These are phyloP conservation scores for Metschnikowia orientalis DNA, from an alignment of 805 yeast genomes.

Conservation along the genomic window DNA sequence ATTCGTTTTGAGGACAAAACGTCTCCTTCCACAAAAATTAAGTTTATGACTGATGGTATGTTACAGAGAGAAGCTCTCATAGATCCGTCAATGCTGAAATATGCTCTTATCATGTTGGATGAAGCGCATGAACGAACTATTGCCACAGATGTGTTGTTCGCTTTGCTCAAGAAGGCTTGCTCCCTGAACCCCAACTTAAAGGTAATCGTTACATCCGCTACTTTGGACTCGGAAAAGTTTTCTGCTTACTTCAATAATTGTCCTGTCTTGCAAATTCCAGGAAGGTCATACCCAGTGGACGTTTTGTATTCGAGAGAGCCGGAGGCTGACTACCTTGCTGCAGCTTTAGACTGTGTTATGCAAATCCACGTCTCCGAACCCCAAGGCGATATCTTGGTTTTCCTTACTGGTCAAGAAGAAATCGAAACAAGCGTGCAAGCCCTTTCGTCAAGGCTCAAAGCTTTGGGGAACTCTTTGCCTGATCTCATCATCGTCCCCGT, in stretches of 20 bases:
- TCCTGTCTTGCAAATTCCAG: slow-evolving; percentile 82
- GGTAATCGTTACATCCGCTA: slow-evolving; percentile 87
- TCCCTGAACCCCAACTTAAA: slow-evolving; percentile 64
- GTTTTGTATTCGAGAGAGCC: slow-evolving; percentile 75
- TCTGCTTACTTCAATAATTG: slow-evolving; percentile 72
- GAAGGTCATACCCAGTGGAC: slow-evolving; percentile 89
- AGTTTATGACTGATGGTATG: slow-evolving; percentile 98
- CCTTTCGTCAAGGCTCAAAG: slow-evolving; percentile 57
- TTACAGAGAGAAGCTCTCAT: slow-evolving; percentile 78
- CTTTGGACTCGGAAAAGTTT: slow-evolving; percentile 85
- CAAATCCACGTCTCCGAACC: slow-evolving; percentile 81
- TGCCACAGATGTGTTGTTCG: slow-evolving; percentile 88
- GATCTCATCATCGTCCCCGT: slow-evolving; percentile 81
- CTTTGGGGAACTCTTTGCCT: slow-evolving; percentile 55
- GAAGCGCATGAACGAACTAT: slow-evolving; percentile 97
- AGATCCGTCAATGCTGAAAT: slow-evolving; percentile 72
- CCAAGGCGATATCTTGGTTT: slow-evolving; percentile 75
- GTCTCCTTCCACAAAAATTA: slow-evolving; percentile 59
- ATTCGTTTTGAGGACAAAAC: slow-evolving; percentile 76
- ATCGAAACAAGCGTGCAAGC: slow-evolving; percentile 86
- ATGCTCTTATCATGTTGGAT: slow-evolving; percentile 87
- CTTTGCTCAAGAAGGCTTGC: slow-evolving; percentile 74
- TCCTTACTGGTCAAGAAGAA: slow-evolving; percentile 90
- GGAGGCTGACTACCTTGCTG: slow-evolving; percentile 79
- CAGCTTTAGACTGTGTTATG: slow-evolving; percentile 77